Percentiles rank a stretch among this genome's conserved stretches.
These are phyloP conservation scores for Primulina tabacum DNA, from an alignment of 257 asterid species.

Conservation along the genomic window DNA sequence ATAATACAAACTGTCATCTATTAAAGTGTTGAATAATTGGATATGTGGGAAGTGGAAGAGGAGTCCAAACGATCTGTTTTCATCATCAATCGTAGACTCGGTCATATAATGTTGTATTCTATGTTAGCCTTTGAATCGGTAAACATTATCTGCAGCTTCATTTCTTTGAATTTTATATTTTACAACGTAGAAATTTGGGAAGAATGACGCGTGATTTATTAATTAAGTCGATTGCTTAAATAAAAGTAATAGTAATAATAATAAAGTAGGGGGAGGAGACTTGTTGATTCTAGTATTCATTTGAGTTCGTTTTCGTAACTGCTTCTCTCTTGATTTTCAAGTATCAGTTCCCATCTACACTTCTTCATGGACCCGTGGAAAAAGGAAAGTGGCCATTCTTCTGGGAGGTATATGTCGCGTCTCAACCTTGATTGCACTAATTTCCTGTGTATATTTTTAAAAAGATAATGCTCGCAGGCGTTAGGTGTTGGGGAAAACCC, in stretches of 20 bases:
- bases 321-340: slow-evolving; percentile 19
- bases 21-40: too few species aligned
- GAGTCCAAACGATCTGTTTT: neutral
- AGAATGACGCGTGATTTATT: too few species aligned
- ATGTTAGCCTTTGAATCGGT: neutral
- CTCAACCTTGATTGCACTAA: neutral
- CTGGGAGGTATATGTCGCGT: slow-evolving; percentile 52
- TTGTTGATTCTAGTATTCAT: too few species aligned
- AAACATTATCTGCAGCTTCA: too few species aligned
- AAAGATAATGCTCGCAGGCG: neutral
- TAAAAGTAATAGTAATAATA: too few species aligned
- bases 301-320: neutral
- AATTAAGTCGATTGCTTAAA: too few species aligned
- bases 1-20: too few species aligned
- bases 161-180: too few species aligned
- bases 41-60: too few species aligned
- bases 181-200: too few species aligned
- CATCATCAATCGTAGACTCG: neutral
- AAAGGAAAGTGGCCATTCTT: slow-evolving; percentile 42
- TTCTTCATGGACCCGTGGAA: slow-evolving; percentile 41
- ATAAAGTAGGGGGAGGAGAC: too few species aligned
- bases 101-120: slow-evolving; percentile 13
- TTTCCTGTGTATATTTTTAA: slow-evolving; percentile 3
- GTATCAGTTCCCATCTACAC: slow-evolving; percentile 42
- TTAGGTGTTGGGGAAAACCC: too few species aligned